phyloP scores from a whole-genome alignment of 23 red algal genomes.

The Chondrus crispus region DNA sequence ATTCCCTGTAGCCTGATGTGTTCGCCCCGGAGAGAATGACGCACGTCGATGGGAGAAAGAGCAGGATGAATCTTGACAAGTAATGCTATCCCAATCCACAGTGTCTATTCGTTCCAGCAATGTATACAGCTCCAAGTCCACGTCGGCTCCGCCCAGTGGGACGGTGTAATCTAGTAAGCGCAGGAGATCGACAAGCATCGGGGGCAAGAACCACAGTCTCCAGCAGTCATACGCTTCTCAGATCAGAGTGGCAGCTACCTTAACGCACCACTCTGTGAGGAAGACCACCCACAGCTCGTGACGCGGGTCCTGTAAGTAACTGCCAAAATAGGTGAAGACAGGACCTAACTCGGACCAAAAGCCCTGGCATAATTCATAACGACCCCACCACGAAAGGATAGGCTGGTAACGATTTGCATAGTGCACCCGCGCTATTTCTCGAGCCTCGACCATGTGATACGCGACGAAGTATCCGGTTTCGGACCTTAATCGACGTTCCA shows the following conservation, averaged over 20 bases:
- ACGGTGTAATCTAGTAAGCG: background rate
- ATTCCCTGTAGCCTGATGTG: background rate
- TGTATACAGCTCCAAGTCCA: background rate
- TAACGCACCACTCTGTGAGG: background rate
- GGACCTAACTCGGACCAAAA: background rate
- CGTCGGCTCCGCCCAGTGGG: background rate
- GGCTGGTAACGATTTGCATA: background rate
- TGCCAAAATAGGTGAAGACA: conserved; percentile 11
- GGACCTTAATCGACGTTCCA: background rate
- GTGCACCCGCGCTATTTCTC: background rate
- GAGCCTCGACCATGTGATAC: conserved; percentile 25
- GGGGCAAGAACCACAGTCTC: background rate
- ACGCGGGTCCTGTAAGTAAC: background rate
- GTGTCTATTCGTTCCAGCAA: background rate
- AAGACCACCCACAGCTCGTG: background rate
- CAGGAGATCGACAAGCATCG: background rate
- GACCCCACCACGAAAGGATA: background rate
- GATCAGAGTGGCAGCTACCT: background rate
- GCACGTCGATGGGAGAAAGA: background rate
- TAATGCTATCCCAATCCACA: background rate
- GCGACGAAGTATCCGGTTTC: background rate
- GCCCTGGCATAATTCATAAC: background rate
- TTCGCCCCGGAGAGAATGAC: background rate
- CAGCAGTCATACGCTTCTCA: background rate
- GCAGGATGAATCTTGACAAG: background rate